Percentiles rank a stretch among this genome's conserved stretches.
phyloP scores from a whole-genome alignment of 345 rosid species.

The Barbarea vulgaris region DNA sequence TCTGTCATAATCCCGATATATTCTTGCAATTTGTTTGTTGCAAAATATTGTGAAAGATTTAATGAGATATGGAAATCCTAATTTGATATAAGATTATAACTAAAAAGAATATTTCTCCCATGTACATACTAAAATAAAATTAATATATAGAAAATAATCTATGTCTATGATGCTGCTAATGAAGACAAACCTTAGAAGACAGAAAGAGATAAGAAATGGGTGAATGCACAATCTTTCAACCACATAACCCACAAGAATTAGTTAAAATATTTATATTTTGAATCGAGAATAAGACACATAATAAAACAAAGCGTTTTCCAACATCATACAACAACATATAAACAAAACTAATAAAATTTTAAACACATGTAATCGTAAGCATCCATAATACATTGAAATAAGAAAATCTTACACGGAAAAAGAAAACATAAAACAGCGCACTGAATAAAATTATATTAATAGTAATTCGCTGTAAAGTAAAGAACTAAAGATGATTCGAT shows the following conservation, averaged over 20 bases:
- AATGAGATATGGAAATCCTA: neutral
- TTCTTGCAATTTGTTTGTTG: neutral
- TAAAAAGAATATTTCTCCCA: neutral
- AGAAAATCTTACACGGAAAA: neutral
- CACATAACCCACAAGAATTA: neutral
- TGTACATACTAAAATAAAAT: neutral
- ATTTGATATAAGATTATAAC: neutral
- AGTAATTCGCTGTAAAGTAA: neutral
- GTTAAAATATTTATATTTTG: too few species aligned
- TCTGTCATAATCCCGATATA: neutral
- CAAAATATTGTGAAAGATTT: neutral
- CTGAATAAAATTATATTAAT: neutral
- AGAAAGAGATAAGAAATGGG: too few species aligned
- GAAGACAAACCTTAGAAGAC: neutral
- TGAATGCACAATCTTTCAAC: too few species aligned
- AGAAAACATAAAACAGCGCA: neutral
- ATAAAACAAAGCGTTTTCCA: neutral
- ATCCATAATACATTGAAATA: neutral
- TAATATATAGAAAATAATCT: too few species aligned
- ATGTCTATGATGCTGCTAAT: too few species aligned
- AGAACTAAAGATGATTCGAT: conserved; percentile 12
- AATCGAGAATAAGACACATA: neutral
- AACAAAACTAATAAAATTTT: neutral
- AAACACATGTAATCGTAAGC: neutral
- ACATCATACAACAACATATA: neutral